A percentile compares a stretch with the other conserved stretches of the same genome.
Conservation (phyloP, 108 stramenopile genomes). For the Cyclotella baltica region DNA sequence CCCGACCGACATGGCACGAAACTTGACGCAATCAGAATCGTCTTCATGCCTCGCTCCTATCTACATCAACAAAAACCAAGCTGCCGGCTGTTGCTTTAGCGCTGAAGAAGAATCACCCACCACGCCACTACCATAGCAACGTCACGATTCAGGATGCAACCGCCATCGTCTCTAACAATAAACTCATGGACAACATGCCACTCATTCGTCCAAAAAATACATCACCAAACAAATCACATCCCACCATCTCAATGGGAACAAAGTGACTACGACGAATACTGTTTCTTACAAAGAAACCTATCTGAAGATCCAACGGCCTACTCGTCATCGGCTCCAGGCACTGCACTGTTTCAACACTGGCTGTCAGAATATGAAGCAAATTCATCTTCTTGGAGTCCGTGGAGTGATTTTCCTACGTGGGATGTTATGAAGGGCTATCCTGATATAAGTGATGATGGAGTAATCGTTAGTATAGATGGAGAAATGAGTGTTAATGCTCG, state of each 20-base stretch:
- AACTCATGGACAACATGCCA: constrained; percentile 24
- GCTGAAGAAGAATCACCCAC: too few species aligned
- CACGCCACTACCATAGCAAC: too few species aligned
- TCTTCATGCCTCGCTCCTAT: too few species aligned
- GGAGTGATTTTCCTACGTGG: constrained; percentile 39
- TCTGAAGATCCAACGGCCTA: constrained; percentile 1
- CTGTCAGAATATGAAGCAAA: constrained; percentile 10
- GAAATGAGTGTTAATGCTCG: constrained; percentile 5
- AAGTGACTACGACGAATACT: constrained; percentile 9
- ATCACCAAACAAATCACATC: not conserved
- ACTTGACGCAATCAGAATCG: too few species aligned
- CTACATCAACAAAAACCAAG: too few species aligned
- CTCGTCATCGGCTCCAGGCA: constrained; percentile 28
- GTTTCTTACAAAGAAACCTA: constrained; percentile 20
- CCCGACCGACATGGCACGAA: too few species aligned
- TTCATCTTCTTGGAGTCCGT: constrained; percentile 22
- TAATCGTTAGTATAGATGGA: not conserved
- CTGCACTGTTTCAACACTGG: constrained; percentile 44
- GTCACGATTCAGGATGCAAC: not conserved
- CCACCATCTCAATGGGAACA: constrained; percentile 30
- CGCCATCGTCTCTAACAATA: not conserved
- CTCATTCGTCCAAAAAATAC: constrained; percentile 11
- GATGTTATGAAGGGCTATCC: constrained; percentile 33
- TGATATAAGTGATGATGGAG: constrained; percentile 36
- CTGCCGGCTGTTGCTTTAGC: too few species aligned